phyloP scores from a whole-genome alignment of 495 filamentous ascomycete genomes.

The Aspergillus conjunctus region DNA sequence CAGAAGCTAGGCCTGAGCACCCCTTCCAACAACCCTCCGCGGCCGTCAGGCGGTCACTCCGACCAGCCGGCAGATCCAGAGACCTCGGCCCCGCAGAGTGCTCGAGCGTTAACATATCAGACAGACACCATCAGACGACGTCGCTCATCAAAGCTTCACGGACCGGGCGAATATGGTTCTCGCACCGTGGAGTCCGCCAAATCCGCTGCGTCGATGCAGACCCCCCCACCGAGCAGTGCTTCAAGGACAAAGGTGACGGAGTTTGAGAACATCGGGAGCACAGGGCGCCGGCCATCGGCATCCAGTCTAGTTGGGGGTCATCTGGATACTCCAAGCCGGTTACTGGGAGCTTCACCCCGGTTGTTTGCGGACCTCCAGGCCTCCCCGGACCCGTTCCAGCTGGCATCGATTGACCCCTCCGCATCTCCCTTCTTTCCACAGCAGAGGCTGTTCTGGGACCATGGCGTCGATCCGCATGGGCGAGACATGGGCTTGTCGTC shows the following conservation, averaged over 20 bases:
- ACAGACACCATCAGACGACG: constrained; percentile 50
- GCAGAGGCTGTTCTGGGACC: constrained; percentile 75
- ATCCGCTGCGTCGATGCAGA: constrained; percentile 64
- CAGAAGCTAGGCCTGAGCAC: constrained; percentile 43
- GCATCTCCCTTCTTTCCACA: constrained; percentile 67
- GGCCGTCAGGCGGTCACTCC: constrained; percentile 25
- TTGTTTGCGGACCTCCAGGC: constrained; percentile 59
- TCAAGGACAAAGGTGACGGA: constrained; percentile 48
- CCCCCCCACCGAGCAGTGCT: constrained; percentile 65
- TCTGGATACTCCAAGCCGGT: constrained; percentile 47
- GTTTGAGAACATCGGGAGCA: constrained; percentile 29
- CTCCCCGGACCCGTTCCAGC: constrained; percentile 68
- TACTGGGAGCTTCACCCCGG: constrained; percentile 46
- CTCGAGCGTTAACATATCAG: constrained; percentile 33
- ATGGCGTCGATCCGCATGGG: constrained; percentile 44
- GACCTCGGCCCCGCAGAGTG: constrained; percentile 58
- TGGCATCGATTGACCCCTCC: constrained; percentile 69
- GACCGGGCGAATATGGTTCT: constrained; percentile 38
- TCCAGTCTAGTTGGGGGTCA: constrained; percentile 32
- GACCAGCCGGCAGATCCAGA: constrained; percentile 43
- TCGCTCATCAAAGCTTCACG: constrained; percentile 43
- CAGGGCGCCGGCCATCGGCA: constrained; percentile 29
- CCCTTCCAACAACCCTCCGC: constrained; percentile 25
- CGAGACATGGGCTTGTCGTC: constrained; percentile 29
- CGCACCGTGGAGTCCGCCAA: constrained; percentile 45